These are phyloP conservation scores for Aureoboletus auriporus DNA, from an alignment of 768 basidiomycete genomes.

Conservation along the genomic window DNA sequence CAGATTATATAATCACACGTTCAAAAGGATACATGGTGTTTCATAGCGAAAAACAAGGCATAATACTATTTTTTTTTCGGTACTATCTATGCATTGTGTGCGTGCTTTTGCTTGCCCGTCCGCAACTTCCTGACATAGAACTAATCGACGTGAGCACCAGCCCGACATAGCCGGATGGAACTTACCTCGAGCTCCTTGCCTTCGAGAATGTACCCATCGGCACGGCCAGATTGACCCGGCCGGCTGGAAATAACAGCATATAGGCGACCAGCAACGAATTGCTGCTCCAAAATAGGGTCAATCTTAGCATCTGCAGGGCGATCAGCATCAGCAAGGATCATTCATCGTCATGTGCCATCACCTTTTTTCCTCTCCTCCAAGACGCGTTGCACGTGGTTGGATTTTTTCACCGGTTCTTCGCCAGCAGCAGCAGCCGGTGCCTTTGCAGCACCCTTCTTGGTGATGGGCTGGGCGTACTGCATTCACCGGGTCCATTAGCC, in stretches of 20 bases:
- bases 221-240: slow-evolving; percentile 94
- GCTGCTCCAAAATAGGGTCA: slow-evolving; percentile 82
- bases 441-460: slow-evolving; percentile 75
- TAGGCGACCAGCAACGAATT: slow-evolving; percentile 93
- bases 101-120: slow-evolving; percentile 94
- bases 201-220: slow-evolving; percentile 96
- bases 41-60: slow-evolving; percentile 5
- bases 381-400: slow-evolving; percentile 85
- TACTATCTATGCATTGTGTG: slow-evolving; percentile 40
- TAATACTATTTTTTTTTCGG: slow-evolving; percentile 4
- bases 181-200: slow-evolving; percentile 96
- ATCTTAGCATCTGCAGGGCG: slow-evolving; percentile 72
- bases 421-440: slow-evolving; percentile 36
- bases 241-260: slow-evolving; percentile 92
- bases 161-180: neutral
- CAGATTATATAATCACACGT: slow-evolving; percentile 20
- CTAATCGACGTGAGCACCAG: slow-evolving; percentile 38
- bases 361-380: slow-evolving; percentile 91
- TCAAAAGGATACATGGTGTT: neutral
- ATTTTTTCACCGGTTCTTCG: slow-evolving; percentile 72
- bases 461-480: slow-evolving; percentile 93
- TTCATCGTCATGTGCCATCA: slow-evolving; percentile 28
- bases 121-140: slow-evolving; percentile 95
- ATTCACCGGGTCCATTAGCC: slow-evolving; percentile 4
- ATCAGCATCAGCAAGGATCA: slow-evolving; percentile 15